These are phyloP conservation scores for Myxozyma udenii DNA, from an alignment of 805 yeast genomes.

Conservation along the genomic window DNA sequence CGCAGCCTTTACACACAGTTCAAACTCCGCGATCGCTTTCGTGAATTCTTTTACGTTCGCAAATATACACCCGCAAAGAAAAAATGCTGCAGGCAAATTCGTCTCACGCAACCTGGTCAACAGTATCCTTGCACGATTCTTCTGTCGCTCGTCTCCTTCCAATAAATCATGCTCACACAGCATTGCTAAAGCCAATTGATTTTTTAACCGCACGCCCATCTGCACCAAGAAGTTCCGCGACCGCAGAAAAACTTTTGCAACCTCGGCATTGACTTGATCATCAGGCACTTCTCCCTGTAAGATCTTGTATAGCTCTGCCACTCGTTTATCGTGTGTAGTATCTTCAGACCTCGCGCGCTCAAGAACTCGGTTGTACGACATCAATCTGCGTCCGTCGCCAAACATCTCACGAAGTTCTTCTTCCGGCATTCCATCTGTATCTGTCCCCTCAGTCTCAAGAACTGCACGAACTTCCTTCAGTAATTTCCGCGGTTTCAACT, in stretches of 20 bases:
- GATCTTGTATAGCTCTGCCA: not conserved
- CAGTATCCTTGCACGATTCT: slow-evolving; percentile 5
- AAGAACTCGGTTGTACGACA: slow-evolving; percentile 13
- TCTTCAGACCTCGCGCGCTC: slow-evolving; percentile 14
- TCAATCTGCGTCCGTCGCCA: slow-evolving; percentile 18
- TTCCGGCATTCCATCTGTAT: too few species aligned
- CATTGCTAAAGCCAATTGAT: slow-evolving; percentile 12
- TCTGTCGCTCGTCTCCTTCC: not conserved
- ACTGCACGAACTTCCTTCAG: slow-evolving; percentile 2
- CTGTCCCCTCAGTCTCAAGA: not conserved
- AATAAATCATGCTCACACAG: slow-evolving; percentile 1
- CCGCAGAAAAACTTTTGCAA: not conserved
- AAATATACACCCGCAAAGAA: slow-evolving; percentile 8
- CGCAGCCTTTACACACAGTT: slow-evolving; percentile 15
- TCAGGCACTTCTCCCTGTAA: not conserved
- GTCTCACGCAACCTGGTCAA: slow-evolving; percentile 11
- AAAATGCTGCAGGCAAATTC: slow-evolving; percentile 20
- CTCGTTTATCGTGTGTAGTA: not conserved
- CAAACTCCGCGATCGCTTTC: slow-evolving; percentile 6
- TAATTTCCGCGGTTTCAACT: not conserved
- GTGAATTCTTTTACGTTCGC: not conserved
- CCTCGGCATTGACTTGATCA: slow-evolving; percentile 6
- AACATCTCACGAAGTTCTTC: slow-evolving; percentile 2
- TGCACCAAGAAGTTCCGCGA: not conserved
- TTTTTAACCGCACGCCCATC: not conserved